Evolutionary conservation across 2,329 filamentous ascomycete genomes (phyloP), one percentile per base, ranked within the genome.

Genomic region (Beauveria brongniartii): DNA sequence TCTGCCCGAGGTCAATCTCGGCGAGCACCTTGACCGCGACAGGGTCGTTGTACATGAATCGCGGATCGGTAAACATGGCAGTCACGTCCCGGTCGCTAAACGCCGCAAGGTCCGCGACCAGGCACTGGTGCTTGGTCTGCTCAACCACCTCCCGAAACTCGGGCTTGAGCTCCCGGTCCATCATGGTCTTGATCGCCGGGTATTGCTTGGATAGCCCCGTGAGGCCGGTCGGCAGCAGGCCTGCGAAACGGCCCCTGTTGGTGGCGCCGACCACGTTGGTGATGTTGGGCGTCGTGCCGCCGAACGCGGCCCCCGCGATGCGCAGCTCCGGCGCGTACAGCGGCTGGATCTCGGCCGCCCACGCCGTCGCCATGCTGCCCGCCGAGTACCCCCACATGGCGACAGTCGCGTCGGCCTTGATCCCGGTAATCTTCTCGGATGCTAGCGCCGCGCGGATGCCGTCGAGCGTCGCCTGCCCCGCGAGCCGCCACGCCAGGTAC

Each of bases 301-400:
- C 68, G 6, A 67, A 58, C 3, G 67, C 68, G 9, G 66, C 66
- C 9, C 68, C 68, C 9, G 59, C 63, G 14, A 70, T 69, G 1
- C 62, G 24, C 22, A 68, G 62, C 46, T 67, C 67, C 0, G 64
- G 67, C 18, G 68, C 68, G 47, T 69, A 71, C 4, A 28, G 62
- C 6, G 65, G 63, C 52, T 71, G 67, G 22, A 71, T 51, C 59
- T 68, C 65, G 9, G 65, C 66, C 8, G 68, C 68, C 64, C 65
- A 65, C 26, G 62, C 64, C 4, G 65, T 64, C 8, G 67, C 63
- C n/a, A 64, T 57, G 46, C 64, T 65, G 26, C 67, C 69, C 10
- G 66, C 67, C 28, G 68, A 70, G 61, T 70, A 71, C 7, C 69
- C 69, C 80, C 80, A 84, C 58, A 83, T 68, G 5, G 75, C 73